Evolutionary conservation across 352 stramenopile genomes (phyloP), one percentile per base, ranked within the genome.

Genomic region (Globisporangium canariense): DNA sequence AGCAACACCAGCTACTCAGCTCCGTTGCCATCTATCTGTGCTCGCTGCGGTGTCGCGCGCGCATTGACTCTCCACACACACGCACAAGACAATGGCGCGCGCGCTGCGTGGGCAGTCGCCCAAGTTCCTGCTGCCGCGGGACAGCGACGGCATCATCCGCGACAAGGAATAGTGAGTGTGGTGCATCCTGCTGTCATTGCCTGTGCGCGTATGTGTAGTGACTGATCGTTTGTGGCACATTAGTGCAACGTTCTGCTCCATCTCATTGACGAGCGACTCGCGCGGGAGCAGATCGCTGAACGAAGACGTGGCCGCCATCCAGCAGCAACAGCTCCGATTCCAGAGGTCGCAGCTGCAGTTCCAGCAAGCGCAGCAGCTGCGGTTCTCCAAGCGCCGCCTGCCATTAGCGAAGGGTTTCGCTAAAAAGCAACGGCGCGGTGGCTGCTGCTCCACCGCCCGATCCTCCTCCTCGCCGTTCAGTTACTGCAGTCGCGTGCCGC

Each of bases 241-340:
- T 20, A 49, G 43, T 49, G 43, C 18, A 49, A 22, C 73, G 47
- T 88, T 91, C 62, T 84, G 73, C 69, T 86, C 79, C 55, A 89
- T 89, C 47, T 87, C 76, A 10, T 58, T 88, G 20, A 77, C 75
- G 14, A 89, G 78, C 60, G 77, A 88, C 25, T 68, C 67, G 49
- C 74, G 74, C 32, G 59, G 61, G 25, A 84, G 74, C 56, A 65
- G 67, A 28, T 80, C 69, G 66, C 66, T 72, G 10, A 58, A 76
- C 38, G 79, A 86, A 13, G 73, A 80, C 43, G 50, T 75, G 13
- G 53, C 64, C n/a, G 51, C 47, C 25, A 30, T 64, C 34, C 62
- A 68, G 14, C 43, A 68, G 20, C 62, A 51, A 30, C 25, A 58
- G 13, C 13, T 62, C 11, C 20, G 46, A 53, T 41, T 57, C 9